phyloP scores from a whole-genome alignment of 805 yeast species.

The Starmerella bacillaris region DNA sequence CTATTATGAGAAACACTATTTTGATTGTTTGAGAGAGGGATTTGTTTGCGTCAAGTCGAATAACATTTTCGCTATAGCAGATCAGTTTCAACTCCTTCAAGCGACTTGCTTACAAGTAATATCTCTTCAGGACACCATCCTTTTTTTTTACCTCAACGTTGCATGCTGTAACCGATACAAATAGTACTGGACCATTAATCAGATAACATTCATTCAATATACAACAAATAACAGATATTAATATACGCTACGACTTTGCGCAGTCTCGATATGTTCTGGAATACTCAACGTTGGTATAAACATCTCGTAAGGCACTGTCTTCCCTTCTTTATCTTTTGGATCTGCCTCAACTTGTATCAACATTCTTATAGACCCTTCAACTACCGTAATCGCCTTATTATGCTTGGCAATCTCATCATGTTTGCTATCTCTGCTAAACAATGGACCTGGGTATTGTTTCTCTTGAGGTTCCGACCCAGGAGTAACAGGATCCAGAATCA shows the following conservation, averaged over 20 bases:
- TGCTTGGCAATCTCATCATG: constrained; percentile 4
- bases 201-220: no score
- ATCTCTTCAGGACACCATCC: no score
- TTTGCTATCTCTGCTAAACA: constrained; percentile 6
- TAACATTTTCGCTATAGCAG: no score
- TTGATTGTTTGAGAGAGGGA: no score
- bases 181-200: no score
- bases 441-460: constrained; percentile 12
- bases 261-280: background rate
- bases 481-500: constrained; percentile 25
- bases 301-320: constrained; percentile 48
- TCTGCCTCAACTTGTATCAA: constrained; percentile 61
- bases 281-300: constrained; percentile 35
- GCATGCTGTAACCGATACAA: no score
- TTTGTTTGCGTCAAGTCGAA: no score
- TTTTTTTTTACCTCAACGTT: no score
- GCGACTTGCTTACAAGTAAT: no score
- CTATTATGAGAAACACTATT: no score
- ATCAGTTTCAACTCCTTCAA: no score
- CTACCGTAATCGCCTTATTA: constrained; percentile 7
- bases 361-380: constrained; percentile 38
- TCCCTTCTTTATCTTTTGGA: constrained; percentile 29
- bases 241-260: background rate
- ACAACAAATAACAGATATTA: no score
- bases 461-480: constrained; percentile 4